Evolutionary conservation across 441 rosid species (phyloP), one percentile per base, ranked within the genome.

Genomic region (California macrophylla): DNA sequence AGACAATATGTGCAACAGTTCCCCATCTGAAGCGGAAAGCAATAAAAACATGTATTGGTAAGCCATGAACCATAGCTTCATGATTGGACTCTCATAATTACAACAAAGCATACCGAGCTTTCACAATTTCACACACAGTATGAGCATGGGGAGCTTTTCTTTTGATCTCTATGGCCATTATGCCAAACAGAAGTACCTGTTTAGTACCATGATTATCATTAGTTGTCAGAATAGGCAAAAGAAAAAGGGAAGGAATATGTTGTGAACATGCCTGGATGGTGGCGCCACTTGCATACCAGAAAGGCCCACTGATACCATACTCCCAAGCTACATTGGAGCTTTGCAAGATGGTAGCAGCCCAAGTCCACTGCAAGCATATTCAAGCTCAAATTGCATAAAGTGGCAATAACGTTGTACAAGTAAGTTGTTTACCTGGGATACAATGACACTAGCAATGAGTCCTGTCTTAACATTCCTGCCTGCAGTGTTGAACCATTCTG

Each of bases 261-360:
- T 25, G 3, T 28, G 66, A 8, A 73, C 72, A 45, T 77, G 76
- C 88, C 96, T 93, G 98, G 71, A 93, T 81, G 0, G 98, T 85
- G 40, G 97, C 98, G 28, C 97, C 98, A 66, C 97, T 89, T n/a
- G 97, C 97, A 66, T 93, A 93, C 98, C 98, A 93, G 74, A 93
- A 90, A 0, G 98, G 98, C 30, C 98, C 98, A 21, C 98, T 93
- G 21, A 93, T 77, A 69, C 98, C 98, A 72, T 89, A 93, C 75
- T 84, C 67, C 98, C 98, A 93, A 34, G 98, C 96, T 23, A 93
- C 98, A 75, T 93, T 93, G 9, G 98, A 93, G 80, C 98, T 93
- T 78, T 93, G 98, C 75, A 93, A 77, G 75, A 93, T 89, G 10
- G 97, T 89, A 13, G 98, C 98, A 30, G 98, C 91, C 97, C 94